Evolutionary conservation across 768 basidiomycete genomes (phyloP).

Genomic region (Serendipita sp.): DNA sequence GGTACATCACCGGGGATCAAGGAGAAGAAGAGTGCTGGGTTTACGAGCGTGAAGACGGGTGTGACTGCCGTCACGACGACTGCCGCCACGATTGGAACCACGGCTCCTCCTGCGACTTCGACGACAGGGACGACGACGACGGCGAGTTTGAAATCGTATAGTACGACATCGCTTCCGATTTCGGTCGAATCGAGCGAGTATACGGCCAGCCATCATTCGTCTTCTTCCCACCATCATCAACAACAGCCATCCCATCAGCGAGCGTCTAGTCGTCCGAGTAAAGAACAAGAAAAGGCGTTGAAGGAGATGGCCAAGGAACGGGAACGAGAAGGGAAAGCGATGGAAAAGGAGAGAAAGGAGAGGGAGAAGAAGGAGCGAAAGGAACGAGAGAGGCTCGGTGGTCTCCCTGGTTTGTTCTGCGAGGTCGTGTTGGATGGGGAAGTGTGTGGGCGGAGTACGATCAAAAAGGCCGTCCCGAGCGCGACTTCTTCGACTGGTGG

Average conservation of each 20-base stretch:
- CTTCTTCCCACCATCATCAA: neutral
- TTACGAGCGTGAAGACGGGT: neutral
- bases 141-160: neutral
- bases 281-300: neutral
- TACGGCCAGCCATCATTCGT: neutral
- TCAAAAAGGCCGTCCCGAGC: constrained; percentile 29
- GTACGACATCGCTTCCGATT: neutral
- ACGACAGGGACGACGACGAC: neutral
- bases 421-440: constrained; percentile 50
- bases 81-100: neutral
- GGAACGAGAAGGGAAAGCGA: neutral
- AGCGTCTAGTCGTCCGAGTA: neutral
- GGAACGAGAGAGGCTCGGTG: neutral
- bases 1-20: neutral
- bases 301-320: neutral
- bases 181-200: neutral
- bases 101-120: neutral
- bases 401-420: constrained; percentile 53
- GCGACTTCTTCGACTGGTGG: neutral
- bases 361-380: neutral
- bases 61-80: neutral
- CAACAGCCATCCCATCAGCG: neutral
- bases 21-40: neutral
- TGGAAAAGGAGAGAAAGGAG: constrained; percentile 1
- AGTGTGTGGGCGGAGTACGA: constrained; percentile 58